Base-by-base conservation (phyloP, 805 yeast genomes). In the Huiozyma sinensis region DNA sequence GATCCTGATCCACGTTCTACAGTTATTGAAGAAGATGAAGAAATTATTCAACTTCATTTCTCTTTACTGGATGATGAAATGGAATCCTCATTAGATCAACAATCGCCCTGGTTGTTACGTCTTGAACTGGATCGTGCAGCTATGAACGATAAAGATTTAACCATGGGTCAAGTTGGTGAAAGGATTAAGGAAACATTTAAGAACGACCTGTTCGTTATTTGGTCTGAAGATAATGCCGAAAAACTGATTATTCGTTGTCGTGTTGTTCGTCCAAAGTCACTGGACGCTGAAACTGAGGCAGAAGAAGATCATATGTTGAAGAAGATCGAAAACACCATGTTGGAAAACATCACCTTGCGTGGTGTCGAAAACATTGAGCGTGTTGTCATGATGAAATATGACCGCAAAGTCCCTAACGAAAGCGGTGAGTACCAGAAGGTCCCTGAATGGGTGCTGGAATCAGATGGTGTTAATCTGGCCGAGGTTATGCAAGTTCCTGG, bases 141-240 rank as follows among this genome's bases (percentile, higher is more conserved):
- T 68, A 89, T 92, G 97, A 82, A 90, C 59, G 98, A 92, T 70
- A 88, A 92, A 66, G 96, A 92, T 66, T 76, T 92, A 62, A 86
- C 95, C 5, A 92, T 94, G 97, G 85, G 94, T 52, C 96, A 92
- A 70, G 97, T 92, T 45, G 97, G 98, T 28, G 94, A 88, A 55
- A 88, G 83, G 71, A 92, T 92, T 48, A 82, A 88, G 51, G 89
- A 85, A 60, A 82, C 85, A 50, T 92, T 92, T 65, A 94, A 89
- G 44, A 95, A 88, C 55, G 98, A 92, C 67, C 69, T 92, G 68
- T 92, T 90, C 58, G 95, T 92, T 36, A 92, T 92, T 59, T 92
- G 98, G 97, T 87, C 97, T 40, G 98, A 94, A 73, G 99, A 92
- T 71, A 90, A 92, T 58, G 96, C 97, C 38, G 97, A 90, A 53